Evolutionary conservation across 768 basidiomycete genomes (phyloP), one percentile per base, ranked within the genome.

Genomic region (Calocybe gangraenosa): DNA sequence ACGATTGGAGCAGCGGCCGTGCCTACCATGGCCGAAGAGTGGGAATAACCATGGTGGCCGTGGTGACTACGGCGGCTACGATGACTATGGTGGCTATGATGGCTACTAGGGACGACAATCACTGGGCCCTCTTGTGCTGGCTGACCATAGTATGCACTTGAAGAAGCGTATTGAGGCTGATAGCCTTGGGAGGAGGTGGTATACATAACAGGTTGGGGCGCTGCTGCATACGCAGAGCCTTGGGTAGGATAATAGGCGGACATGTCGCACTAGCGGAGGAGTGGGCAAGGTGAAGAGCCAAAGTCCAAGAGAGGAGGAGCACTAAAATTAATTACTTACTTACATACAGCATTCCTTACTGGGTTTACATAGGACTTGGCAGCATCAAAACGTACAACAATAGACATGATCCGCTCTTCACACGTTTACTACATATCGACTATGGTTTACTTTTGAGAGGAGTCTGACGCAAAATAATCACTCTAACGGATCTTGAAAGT

Each of bases 401-500:
- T 5, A n/a, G 6, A 35, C 17, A 6, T 5, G 14, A 35, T 18
- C 34, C 17, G 34, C 17, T 35, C 6, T 35, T 35, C 34, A n/a
- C 6, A n/a, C 6, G 17, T 7, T 6, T 7, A 18, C 7, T 28
- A 35, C 7, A 35, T 18, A 39, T 8, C 19, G 23, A 37, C 5
- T 15, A 17, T 25, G 23, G 28, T 6, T 10, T 44, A 28, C 14
- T 38, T 14, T 19, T 32, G 37, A 14, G 37, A 21, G 17, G 47
- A 32, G 18, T 28, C 10, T 31, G 22, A 34, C n/a, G 28, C 34
- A 19, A n/a, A 1, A 8, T 14, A 30, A 18, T 28, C 13, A 46
- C 50, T 47, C 52, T 43, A 50, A 43, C 9, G 34, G 46, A 10
- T 84, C 86, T 48, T 78, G 75, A 64, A 94, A 94, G 63, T 94